These are phyloP conservation scores for Colletotrichum lupini DNA, from an alignment of 2,329 filamentous ascomycete genomes.

Conservation along the genomic window DNA sequence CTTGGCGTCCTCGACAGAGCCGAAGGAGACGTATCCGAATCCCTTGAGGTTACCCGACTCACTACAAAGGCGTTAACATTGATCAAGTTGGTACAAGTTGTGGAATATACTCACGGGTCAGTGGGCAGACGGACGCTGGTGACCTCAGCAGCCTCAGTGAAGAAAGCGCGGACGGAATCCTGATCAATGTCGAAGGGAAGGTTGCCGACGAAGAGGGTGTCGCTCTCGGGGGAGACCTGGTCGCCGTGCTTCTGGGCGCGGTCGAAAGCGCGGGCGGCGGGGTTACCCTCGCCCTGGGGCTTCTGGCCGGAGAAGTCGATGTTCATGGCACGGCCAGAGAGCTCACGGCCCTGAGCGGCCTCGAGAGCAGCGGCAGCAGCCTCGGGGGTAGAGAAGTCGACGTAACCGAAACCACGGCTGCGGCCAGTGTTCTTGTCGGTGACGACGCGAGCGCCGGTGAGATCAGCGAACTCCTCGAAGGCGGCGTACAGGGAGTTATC, in stretches of 20 bases:
- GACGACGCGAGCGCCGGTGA: conserved; percentile 81
- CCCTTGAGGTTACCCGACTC: conserved; percentile 89
- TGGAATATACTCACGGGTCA: conserved; percentile 68
- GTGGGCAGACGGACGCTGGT: conserved; percentile 89
- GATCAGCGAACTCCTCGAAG: conserved; percentile 82
- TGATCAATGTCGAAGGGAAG: conserved; percentile 86
- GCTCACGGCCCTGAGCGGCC: conserved; percentile 78
- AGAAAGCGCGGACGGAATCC: conserved; percentile 79
- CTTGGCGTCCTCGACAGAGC: conserved; percentile 84
- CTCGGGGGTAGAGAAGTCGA: conserved; percentile 80
- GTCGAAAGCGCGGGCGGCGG: conserved; percentile 68
- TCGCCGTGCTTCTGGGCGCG: conserved; percentile 81
- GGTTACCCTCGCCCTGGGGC: conserved; percentile 63
- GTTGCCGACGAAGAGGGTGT: conserved; percentile 94
- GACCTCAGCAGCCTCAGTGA: conserved; percentile 76
- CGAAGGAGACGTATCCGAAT: conserved; percentile 91
- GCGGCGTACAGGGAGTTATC: conserved; percentile 84
- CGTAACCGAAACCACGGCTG: conserved; percentile 93
- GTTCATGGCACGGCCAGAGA: conserved; percentile 81
- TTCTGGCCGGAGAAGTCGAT: conserved; percentile 81
- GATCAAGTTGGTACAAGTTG: not conserved
- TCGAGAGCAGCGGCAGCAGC: conserved; percentile 78
- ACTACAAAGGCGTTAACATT: conserved; percentile 52
- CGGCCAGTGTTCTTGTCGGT: conserved; percentile 84
- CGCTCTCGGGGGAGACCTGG: conserved; percentile 79